Conservation (phyloP, 2,329 filamentous ascomycete species). For the Apiospora phragmitis region DNA sequence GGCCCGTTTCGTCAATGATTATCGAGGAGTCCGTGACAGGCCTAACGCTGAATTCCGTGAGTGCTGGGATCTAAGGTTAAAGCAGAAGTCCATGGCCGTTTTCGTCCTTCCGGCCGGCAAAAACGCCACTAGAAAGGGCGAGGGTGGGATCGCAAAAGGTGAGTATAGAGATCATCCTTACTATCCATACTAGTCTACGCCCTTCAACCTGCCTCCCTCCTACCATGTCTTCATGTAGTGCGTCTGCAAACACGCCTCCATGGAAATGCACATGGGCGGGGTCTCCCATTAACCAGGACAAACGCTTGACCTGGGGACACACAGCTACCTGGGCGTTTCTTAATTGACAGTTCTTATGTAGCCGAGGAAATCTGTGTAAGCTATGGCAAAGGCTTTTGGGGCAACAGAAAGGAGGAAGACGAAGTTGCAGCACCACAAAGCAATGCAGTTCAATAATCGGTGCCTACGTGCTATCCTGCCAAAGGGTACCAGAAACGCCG, state of each 20-base stretch:
- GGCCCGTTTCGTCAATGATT: constrained; percentile 68
- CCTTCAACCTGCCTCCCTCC: neutral
- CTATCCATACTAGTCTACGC: too few relatives aligned
- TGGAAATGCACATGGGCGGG: too few relatives aligned
- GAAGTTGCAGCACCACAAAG: neutral
- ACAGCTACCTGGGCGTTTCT: too few relatives aligned
- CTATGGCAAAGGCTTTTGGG: constrained; percentile 70
- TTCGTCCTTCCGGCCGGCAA: constrained; percentile 52
- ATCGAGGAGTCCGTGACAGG: constrained; percentile 54
- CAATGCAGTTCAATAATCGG: neutral
- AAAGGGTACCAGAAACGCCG: neutral
- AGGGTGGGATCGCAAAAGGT: constrained; percentile 43
- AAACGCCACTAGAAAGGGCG: constrained; percentile 33
- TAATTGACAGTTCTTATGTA: constrained; percentile 23
- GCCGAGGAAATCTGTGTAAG: constrained; percentile 66
- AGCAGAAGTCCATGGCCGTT: constrained; percentile 57
- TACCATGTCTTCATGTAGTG: neutral
- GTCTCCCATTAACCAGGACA: too few relatives aligned
- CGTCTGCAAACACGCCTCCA: neutral
- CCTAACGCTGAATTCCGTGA: constrained; percentile 61
- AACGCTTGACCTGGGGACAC: neutral
- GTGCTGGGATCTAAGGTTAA: constrained; percentile 54
- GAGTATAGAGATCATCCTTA: neutral
- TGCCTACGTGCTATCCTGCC: neutral
- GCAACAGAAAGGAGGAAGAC: constrained; percentile 28